Evolutionary conservation across 2,329 filamentous ascomycete species (phyloP), one percentile per base, ranked within the genome.

Genomic region (Erysiphe pulchra): DNA sequence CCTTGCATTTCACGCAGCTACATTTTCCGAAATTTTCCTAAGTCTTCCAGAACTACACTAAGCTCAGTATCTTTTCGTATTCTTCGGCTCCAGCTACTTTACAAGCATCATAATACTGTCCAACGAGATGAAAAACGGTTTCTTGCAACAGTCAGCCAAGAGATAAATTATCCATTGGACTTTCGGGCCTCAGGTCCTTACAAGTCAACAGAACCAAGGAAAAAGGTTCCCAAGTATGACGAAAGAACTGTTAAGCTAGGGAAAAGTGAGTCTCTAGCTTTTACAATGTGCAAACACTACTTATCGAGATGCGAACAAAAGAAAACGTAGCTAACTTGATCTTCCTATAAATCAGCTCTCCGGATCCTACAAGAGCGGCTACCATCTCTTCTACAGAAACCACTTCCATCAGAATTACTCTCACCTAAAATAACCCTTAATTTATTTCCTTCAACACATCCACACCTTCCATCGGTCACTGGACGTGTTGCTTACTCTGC

Each of bases 401-500:
- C 75, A 1, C 65, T 79, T 6, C 76, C 84, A 14, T 73, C 80
- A 54, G 76, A 84, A 48, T 71, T 93, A 50, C 74, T 92, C 51
- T 75, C 79, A 37, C 77, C 82, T 32, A 71, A 78, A 56, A 80
- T 82, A 60, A 71, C 72, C 9, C 71, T 80, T 38, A 71, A 77
- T 58, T 71, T 80, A 51, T 80, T 80, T 59, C 76, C 76, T 34
- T 73, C 75, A 28, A 90, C 82, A 0, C 82, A 92, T 56, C 83
- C 81, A 2, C 80, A 87, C 59, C 80, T 98, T 2, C 90, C 90
- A 32, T 80, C 76, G n/a, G 90, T 95, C 37, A 83, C 82, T 28
- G 90, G 90, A 45, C 75, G 81, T 42, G 80, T 94, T 33, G 80
- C 84, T 42, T 98, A 98, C 60, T 80, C 80, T 33, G 87, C 90